Evolutionary conservation across 78 protist species (phyloP).

Genomic region (Trichosphaerium sp.): DNA sequence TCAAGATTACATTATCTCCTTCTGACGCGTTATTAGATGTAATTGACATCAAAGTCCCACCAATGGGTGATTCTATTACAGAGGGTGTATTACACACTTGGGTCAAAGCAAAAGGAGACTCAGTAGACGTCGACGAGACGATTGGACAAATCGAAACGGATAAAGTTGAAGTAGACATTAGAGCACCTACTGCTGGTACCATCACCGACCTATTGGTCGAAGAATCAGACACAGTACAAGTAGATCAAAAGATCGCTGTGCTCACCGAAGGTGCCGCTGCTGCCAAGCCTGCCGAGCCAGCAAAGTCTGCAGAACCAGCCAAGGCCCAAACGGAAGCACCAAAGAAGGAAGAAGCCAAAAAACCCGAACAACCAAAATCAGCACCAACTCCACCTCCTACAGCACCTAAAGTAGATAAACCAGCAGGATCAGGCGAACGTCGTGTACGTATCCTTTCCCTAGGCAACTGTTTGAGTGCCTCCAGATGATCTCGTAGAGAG

Average conservation of each 20-base stretch:
- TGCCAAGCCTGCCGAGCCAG: constrained; percentile 10
- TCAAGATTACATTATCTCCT: no score
- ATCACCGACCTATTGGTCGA: constrained; percentile 34
- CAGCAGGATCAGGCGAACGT: no score
- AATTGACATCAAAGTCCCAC: constrained; percentile 46
- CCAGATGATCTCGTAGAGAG: no score
- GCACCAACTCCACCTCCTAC: constrained; percentile 30
- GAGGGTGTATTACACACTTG: constrained; percentile 48
- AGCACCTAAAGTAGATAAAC: no score
- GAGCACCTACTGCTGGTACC: constrained; percentile 68
- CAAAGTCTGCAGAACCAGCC: constrained; percentile 9
- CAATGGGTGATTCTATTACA: constrained; percentile 49
- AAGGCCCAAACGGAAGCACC: constrained; percentile 15
- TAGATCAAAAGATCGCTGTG: constrained; percentile 49
- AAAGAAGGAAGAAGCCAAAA: background rate
- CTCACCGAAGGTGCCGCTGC: constrained; percentile 54
- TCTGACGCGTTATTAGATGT: no score
- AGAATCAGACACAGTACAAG: constrained; percentile 62
- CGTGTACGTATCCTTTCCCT: no score
- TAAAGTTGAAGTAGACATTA: constrained; percentile 72
- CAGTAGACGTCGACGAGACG: constrained; percentile 70
- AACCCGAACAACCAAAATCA: background rate
- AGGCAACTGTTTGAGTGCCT: no score
- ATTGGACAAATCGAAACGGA: constrained; percentile 74
- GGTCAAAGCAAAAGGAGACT: constrained; percentile 61